Evolutionary conservation across 2,329 filamentous ascomycete species (phyloP), one percentile per base, ranked within the genome.

Genomic region (Leptosphaerulina australis): DNA sequence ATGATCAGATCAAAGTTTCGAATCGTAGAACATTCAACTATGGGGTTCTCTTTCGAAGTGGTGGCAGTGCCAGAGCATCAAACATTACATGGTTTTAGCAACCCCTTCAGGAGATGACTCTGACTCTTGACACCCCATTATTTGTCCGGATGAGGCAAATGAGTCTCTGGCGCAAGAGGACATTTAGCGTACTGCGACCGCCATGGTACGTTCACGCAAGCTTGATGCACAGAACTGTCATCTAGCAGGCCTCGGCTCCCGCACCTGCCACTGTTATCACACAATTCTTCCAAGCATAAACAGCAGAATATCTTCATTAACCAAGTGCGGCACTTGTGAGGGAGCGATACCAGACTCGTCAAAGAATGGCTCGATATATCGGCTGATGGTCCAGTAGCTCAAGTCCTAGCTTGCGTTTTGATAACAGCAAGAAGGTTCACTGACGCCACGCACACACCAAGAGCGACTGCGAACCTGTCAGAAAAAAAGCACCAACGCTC

Each of bases 361-460:
- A 21, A 24, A 14, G 4, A 15, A 39, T 26, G 22, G 28, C 34
- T 15, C 34, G 14, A 38, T 20, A 21, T 12, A 28, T 38, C 34
- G 26, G 26, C 46, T 41, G 24, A 36, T 24, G 14, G 25, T 28
- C 24, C 18, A 39, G 18, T 44, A 40, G 35, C 46, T 45, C 22
- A 22, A 22, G 20, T 5, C 18, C 24, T 45, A 40, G 35, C 28
- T 18, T 31, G 29, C 14, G 14, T 21, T 40, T 35, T 26, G 20
- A 36, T 36, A n/a, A 26, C 29, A 29, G 14, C 22, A 44, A 29
- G 17, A 7, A 36, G 36, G 30, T 2, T 33, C 24, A 40, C 28
- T 24, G 25, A 15, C 28, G 14, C 38, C 20, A 35, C 20, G 22
- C 21, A 22, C 47, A 26, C 38, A 38, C 34, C 22, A 15, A 41